Evolutionary conservation across 106 monocot species (phyloP).

Genomic region (Iris macrosiphon): DNA sequence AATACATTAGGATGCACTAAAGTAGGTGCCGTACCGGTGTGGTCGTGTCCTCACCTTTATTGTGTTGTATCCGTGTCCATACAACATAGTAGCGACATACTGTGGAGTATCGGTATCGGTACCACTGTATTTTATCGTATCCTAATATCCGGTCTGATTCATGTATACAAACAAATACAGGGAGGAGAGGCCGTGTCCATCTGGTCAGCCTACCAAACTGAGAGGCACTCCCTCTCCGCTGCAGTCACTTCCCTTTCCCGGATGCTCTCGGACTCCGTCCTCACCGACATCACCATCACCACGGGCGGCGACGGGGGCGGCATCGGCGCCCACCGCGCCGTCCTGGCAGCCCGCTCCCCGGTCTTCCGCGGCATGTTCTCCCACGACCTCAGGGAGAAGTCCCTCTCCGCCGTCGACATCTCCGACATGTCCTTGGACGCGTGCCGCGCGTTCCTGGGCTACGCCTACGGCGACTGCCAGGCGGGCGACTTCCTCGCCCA

Average conservation of each 20-base stretch:
- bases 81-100: no score
- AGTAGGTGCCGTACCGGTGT: no score
- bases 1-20: no score
- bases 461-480: slow-evolving; percentile 58
- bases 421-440: slow-evolving; percentile 77
- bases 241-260: slow-evolving; percentile 44
- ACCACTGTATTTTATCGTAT: no score
- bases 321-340: slow-evolving; percentile 74
- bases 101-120: no score
- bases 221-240: slow-evolving; percentile 22
- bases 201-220: slow-evolving; percentile 47
- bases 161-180: no score
- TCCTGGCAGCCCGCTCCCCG: slow-evolving; percentile 65
- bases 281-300: slow-evolving; percentile 88
- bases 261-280: slow-evolving; percentile 68
- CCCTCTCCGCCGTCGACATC: slow-evolving; percentile 69
- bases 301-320: slow-evolving; percentile 58
- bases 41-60: no score
- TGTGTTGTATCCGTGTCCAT: no score
- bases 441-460: slow-evolving; percentile 71
- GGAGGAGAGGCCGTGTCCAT: slow-evolving; percentile 74
- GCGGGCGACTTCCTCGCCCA: slow-evolving; percentile 60
- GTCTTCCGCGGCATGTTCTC: slow-evolving; percentile 96
- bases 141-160: no score
- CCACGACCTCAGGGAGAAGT: slow-evolving; percentile 76